These are phyloP conservation scores for Isatis lusitanica DNA, from an alignment of 441 rosid species.

Conservation along the genomic window DNA sequence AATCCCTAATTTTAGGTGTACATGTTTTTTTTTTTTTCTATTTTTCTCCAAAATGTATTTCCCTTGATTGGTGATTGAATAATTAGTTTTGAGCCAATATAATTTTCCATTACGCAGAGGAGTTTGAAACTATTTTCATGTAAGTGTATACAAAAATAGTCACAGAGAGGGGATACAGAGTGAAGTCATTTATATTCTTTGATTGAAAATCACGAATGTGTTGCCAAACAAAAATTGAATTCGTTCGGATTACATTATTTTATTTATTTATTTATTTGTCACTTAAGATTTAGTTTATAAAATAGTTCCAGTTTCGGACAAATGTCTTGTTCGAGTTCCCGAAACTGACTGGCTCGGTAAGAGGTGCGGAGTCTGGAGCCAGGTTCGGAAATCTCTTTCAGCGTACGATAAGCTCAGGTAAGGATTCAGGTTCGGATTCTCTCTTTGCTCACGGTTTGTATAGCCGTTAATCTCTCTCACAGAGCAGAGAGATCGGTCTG, in stretches of 20 bases:
- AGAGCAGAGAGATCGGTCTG: neutral
- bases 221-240: neutral
- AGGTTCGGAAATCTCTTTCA: conserved; percentile 49
- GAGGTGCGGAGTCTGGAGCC: conserved; percentile 34
- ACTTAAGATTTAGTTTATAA: neutral
- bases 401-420: conserved; percentile 42
- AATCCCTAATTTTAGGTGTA: conserved; percentile 9
- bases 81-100: neutral
- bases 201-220: too few species aligned
- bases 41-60: neutral
- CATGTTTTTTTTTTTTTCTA: neutral
- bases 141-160: neutral
- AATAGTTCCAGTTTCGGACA: neutral
- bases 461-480: conserved; percentile 33
- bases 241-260: neutral
- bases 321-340: neutral
- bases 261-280: neutral
- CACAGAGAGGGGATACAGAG: neutral
- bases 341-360: conserved; percentile 30
- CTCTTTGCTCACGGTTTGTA: conserved; percentile 11
- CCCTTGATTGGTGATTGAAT: neutral
- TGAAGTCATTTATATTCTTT: neutral
- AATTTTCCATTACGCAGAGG: neutral
- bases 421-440: conserved; percentile 55
- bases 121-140: neutral